Evolutionary conservation across 2,329 filamentous ascomycete genomes (phyloP).

Genomic region (Penicillium sp.): DNA sequence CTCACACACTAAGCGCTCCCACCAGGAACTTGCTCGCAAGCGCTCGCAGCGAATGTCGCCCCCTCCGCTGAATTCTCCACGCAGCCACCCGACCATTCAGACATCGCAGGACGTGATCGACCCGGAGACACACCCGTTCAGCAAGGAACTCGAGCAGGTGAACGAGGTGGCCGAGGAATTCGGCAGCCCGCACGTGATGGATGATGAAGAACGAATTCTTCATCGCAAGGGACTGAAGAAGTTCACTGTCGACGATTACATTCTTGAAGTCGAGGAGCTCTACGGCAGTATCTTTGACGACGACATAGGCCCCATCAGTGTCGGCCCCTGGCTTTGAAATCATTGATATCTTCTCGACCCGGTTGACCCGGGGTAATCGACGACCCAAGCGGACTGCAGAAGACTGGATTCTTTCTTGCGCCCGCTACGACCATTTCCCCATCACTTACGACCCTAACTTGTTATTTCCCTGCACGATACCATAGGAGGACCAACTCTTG

Average conservation of each 20-base stretch:
- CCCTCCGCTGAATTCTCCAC: slow-evolving; percentile 38
- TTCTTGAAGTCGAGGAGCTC: slow-evolving; percentile 70
- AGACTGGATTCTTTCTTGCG: slow-evolving; percentile 25
- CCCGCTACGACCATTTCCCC: slow-evolving; percentile 29
- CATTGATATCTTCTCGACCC: slow-evolving; percentile 9
- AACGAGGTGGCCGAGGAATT: slow-evolving; percentile 92
- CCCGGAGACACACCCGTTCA: slow-evolving; percentile 64
- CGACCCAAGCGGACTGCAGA: slow-evolving; percentile 13
- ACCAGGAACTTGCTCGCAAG: slow-evolving; percentile 68
- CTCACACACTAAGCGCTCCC: slow-evolving; percentile 84
- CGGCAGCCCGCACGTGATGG: slow-evolving; percentile 57
- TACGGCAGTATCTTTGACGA: slow-evolving; percentile 58
- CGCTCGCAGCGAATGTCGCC: slow-evolving; percentile 55
- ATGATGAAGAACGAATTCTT: slow-evolving; percentile 71
- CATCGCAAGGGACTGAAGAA: slow-evolving; percentile 64
- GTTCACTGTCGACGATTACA: slow-evolving; percentile 76
- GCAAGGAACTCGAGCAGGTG: slow-evolving; percentile 83
- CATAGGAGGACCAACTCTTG: slow-evolving; percentile 19
- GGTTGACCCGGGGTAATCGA: slow-evolving; percentile 20
- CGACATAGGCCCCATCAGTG: slow-evolving; percentile 32
- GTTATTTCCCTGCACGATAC: slow-evolving; percentile 19
- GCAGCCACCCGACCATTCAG: slow-evolving; percentile 32
- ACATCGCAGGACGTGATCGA: slow-evolving; percentile 38
- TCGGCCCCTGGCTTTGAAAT: slow-evolving; percentile 40
- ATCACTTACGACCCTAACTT: slow-evolving; percentile 20